Base-by-base conservation (phyloP, 768 basidiomycete genomes). In the Lepiota brunneoincarnata region DNA sequence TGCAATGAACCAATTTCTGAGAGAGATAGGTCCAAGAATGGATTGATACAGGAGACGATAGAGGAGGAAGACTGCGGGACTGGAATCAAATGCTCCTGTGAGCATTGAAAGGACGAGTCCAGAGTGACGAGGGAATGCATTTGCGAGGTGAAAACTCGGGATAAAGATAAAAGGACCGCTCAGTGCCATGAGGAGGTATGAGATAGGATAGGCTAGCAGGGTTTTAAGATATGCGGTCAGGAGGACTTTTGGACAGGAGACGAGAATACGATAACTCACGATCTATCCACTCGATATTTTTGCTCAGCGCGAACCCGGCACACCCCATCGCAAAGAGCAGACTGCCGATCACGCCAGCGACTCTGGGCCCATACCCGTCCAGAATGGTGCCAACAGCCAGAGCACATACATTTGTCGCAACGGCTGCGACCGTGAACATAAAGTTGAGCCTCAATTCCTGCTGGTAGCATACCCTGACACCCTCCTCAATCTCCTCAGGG, bases 141-240 rank as follows among this genome's bases (percentile, higher is more conserved):
- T 50, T 18, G 49, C 38, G 9, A 50, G 38, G 3, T 39, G 23
- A 38, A 50, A 40, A 23, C 49, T 50, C 9, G 49, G 49, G 14
- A 50, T 50, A 26, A 40, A 50, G 21, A 50, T 50, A 28, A 50
- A 50, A 28, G 49, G 49, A 40, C 49, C 49, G 2, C 38, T 38
- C 9, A 50, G 49, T 6, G 49, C 49, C 14, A 50, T 24, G 38
- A 50, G 24, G 38, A 50, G 37, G 38, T 50, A 50, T 11, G 49
- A 50, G 10, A 21, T n/a, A 12, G 49, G 49, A 24, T 50, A 50
- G 1, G 23, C 49, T 49, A n/a, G n/a, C n/a, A n/a, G n/a, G 14
- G 15, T 31, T 31, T 31, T 9, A 10, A 9, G 31, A 31, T 9
- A 31, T 31, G 7, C 4, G 7, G 7, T 31, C 31, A 31, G 31